These are phyloP conservation scores for Dimargaris verticillata DNA, from an alignment of 192 early-diverging fungal species.

Conservation along the genomic window DNA sequence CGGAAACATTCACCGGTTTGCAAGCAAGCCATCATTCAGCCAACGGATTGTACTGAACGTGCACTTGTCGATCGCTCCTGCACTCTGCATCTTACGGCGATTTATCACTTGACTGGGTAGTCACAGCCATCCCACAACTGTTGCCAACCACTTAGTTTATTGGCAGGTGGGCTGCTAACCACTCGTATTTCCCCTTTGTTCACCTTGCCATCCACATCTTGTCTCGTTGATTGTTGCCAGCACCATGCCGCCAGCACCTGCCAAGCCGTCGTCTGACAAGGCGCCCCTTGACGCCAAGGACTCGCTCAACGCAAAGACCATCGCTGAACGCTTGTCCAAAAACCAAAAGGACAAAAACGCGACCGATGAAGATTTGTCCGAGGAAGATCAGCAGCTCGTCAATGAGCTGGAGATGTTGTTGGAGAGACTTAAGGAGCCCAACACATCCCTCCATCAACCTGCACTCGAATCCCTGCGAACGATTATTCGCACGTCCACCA, in stretches of 20 bases:
- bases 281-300: conserved; percentile 14
- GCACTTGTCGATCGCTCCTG: too few species aligned
- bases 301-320: conserved; percentile 26
- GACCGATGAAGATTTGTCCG: conserved; percentile 48
- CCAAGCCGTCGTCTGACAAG: conserved; percentile 19
- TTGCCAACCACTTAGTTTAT: conserved; percentile 1
- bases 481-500: conserved; percentile 81
- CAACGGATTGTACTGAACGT: too few species aligned
- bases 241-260: conserved; percentile 5
- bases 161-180: not conserved
- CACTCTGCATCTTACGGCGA: too few species aligned
- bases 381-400: conserved; percentile 91
- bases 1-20: too few species aligned
- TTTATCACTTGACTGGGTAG: too few species aligned
- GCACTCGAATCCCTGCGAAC: conserved; percentile 78
- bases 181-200: not conserved
- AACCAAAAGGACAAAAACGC: conserved; percentile 29
- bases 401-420: conserved; percentile 89
- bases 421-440: conserved; percentile 73
- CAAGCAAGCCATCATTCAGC: too few species aligned
- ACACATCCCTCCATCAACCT: conserved; percentile 59
- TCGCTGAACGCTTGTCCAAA: conserved; percentile 25
- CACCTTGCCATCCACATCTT: not conserved
- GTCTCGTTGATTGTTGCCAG: not conserved
- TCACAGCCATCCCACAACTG: too few species aligned